Evolutionary conservation across 2,329 filamentous ascomycete genomes (phyloP), one percentile per base, ranked within the genome.

Genomic region (Cercospora beticola): DNA sequence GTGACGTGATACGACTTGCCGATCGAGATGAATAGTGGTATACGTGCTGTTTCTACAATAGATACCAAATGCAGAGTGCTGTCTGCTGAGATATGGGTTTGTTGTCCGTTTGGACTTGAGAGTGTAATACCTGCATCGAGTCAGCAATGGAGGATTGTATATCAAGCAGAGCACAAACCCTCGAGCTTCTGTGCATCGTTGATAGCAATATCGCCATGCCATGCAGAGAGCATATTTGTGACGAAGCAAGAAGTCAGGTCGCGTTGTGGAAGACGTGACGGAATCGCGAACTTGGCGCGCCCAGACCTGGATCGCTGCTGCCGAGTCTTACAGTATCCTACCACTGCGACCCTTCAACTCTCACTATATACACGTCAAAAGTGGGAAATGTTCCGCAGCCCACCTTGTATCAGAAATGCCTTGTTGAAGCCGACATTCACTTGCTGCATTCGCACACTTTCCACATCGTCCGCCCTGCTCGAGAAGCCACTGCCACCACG

Each of bases 401-500:
- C 30, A 10, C 5, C 40, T 23, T n/a, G 56, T 21, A 8, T 30
- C 26, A 26, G 26, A 33, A 33, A 69, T 63, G 58, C 21, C 43
- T 16, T 49, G 18, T 57, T 60, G 23, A 31, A 16, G 10, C 14
- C 36, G 10, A 14, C 8, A 3, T 12, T 65, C n/a, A n/a, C 14
- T 33, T 49, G 33, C n/a, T 33, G 54, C 59, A 23, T 68, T 33
- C 75, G 72, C 67, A 54, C 74, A 56, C 77, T 76, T 69, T 70
- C 64, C 52, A 62, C 28, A 12, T n/a, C 26, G 9, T 23, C 36
- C 26, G 65, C 59, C 4, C 68, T 72, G 56, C 59, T 67, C 49
- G 79, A 79, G 18, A 91, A 90, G 77, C 86, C 86, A 64, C 84
- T 96, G 76, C 94, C 94, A 1, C 90, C 93, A 5, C 89, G 93